phyloP scores from a whole-genome alignment of 2,329 filamentous ascomycete species.

The Amylocarpus encephaloides region DNA sequence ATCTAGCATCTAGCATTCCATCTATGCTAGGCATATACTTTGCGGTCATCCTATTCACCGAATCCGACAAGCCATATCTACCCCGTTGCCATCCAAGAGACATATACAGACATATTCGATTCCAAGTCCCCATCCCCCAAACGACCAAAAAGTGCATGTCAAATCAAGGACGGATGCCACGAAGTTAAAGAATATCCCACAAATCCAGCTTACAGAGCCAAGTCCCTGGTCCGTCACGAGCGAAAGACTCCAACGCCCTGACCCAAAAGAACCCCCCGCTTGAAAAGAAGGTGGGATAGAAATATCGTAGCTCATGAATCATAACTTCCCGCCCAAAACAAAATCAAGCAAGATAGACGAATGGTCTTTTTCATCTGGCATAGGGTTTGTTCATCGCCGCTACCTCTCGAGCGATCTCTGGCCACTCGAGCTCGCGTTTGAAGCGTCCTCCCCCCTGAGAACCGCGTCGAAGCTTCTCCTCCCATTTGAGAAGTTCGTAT shows the following conservation, averaged over 20 bases:
- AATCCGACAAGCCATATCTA: not conserved
- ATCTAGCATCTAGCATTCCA: not conserved
- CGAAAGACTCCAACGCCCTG: not conserved
- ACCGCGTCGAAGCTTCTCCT: constrained; percentile 60
- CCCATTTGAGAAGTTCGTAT: constrained; percentile 94
- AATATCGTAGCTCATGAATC: constrained; percentile 13
- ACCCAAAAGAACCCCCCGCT: not conserved
- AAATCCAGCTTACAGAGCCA: too few relatives aligned
- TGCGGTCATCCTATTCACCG: not conserved
- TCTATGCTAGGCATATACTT: not conserved
- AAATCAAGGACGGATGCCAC: too few relatives aligned
- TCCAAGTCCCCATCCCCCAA: not conserved
- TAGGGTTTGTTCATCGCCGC: constrained; percentile 96
- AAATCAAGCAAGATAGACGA: not conserved
- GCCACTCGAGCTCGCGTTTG: constrained; percentile 84
- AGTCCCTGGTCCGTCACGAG: too few relatives aligned
- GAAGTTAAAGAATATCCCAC: not conserved
- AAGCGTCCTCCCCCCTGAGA: constrained; percentile 39
- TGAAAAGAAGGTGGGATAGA: constrained; percentile 6
- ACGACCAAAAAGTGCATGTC: not conserved
- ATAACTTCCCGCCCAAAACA: constrained; percentile 6
- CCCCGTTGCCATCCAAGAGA: not conserved
- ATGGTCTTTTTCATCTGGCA: constrained; percentile 46
- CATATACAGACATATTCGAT: not conserved
- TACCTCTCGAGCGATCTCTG: constrained; percentile 79